These are phyloP conservation scores for Phytophthora syringae DNA, from an alignment of 352 stramenopile genomes.

Conservation along the genomic window DNA sequence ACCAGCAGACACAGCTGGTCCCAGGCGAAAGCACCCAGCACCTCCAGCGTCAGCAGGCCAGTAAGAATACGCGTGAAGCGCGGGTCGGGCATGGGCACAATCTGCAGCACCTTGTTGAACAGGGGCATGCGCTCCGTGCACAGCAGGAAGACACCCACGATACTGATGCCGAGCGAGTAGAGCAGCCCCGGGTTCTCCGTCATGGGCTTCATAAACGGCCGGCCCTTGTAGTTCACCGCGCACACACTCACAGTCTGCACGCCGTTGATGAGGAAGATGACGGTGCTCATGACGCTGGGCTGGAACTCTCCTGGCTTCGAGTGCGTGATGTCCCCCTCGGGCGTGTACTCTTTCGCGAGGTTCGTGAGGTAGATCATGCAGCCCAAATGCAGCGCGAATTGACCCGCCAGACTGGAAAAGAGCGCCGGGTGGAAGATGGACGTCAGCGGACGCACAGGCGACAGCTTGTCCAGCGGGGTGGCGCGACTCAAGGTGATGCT, in stretches of 20 bases:
- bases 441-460: slow-evolving; percentile 90
- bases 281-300: slow-evolving; percentile 98
- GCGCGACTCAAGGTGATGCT: slow-evolving; percentile 90
- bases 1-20: slow-evolving; percentile 86
- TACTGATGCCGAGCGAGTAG: slow-evolving; percentile 87
- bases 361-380: slow-evolving; percentile 94
- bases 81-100: slow-evolving; percentile 91
- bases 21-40: slow-evolving; percentile 88
- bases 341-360: slow-evolving; percentile 91
- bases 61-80: slow-evolving; percentile 85
- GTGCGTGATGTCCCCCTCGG: slow-evolving; percentile 78
- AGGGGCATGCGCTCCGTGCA: slow-evolving; percentile 92
- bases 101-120: slow-evolving; percentile 93
- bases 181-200: slow-evolving; percentile 97
- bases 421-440: slow-evolving; percentile 96
- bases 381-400: slow-evolving; percentile 96
- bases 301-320: slow-evolving; percentile 93
- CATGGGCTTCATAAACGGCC: slow-evolving; percentile 99
- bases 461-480: slow-evolving; percentile 95
- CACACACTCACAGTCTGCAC: slow-evolving; percentile 98
- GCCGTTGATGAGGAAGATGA: slow-evolving; percentile 97
- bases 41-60: slow-evolving; percentile 81
- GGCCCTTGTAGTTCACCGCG: slow-evolving; percentile 98
- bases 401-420: slow-evolving; percentile 94
- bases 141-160: slow-evolving; percentile 91